These are phyloP conservation scores for Coniochaeta sp. DNA, from an alignment of 2,329 filamentous ascomycete species.

Conservation along the genomic window DNA sequence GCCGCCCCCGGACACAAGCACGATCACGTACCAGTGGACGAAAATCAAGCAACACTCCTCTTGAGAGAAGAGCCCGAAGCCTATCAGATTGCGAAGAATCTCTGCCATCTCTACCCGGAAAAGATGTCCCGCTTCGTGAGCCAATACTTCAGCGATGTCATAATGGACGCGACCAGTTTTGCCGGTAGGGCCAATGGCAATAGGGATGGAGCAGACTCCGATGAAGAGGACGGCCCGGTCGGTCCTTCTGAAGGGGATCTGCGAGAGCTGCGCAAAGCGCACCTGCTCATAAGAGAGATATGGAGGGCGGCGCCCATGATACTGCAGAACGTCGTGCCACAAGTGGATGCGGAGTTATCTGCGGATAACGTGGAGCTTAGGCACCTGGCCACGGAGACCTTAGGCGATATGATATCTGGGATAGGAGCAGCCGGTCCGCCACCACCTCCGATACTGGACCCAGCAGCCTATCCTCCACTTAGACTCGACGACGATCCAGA, in stretches of 20 bases:
- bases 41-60: conserved; percentile 75
- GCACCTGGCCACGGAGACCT: conserved; percentile 81
- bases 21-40: conserved; percentile 50
- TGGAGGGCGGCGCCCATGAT: conserved; percentile 89
- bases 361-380: conserved; percentile 85
- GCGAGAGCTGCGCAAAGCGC: conserved; percentile 81
- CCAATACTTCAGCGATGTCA: conserved; percentile 95
- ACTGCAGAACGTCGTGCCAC: conserved; percentile 86
- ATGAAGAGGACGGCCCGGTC: conserved; percentile 51
- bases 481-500: conserved; percentile 52
- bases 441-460: conserved; percentile 63
- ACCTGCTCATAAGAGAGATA: conserved; percentile 80
- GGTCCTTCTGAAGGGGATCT: conserved; percentile 78
- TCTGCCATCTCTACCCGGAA: conserved; percentile 83
- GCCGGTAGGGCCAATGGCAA: conserved; percentile 48
- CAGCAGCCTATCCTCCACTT: conserved; percentile 75
- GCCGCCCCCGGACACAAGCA: conserved; percentile 61
- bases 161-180: conserved; percentile 73
- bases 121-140: conserved; percentile 94
- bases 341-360: conserved; percentile 84
- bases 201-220: conserved; percentile 52
- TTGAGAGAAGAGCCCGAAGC: conserved; percentile 84
- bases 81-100: conserved; percentile 92
- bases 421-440: conserved; percentile 88
- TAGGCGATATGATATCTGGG: conserved; percentile 90